These are phyloP conservation scores for Lentinula raphanica DNA, from an alignment of 768 basidiomycete genomes.

Conservation along the genomic window DNA sequence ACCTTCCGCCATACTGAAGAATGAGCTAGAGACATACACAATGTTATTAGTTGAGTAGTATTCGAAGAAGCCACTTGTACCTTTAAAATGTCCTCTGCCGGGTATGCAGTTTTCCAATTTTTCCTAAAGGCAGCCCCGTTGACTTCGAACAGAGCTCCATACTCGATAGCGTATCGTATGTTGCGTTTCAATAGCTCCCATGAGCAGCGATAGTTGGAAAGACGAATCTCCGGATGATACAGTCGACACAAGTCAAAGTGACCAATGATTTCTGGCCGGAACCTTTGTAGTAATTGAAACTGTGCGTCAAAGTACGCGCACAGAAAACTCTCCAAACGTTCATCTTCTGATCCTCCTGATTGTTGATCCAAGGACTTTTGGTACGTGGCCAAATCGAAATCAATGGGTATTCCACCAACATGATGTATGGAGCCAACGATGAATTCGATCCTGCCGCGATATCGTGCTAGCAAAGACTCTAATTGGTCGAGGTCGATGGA, in stretches of 20 bases:
- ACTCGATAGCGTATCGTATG: conserved; percentile 60
- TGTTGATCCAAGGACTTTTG: conserved; percentile 45
- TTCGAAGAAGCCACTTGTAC: conserved; percentile 33
- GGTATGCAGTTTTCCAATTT: conserved; percentile 83
- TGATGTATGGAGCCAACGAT: conserved; percentile 93
- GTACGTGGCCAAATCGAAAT: conserved; percentile 79
- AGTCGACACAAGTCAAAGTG: conserved; percentile 92
- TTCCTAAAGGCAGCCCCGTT: conserved; percentile 93
- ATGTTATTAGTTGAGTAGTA: neutral
- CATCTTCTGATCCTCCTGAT: conserved; percentile 17
- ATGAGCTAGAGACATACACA: conserved; percentile 51
- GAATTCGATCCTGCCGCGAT: conserved; percentile 65
- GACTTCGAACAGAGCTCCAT: conserved; percentile 90
- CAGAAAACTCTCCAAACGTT: conserved; percentile 44
- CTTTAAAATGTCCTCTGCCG: conserved; percentile 69
- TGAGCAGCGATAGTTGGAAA: conserved; percentile 53
- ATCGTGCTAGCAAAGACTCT: conserved; percentile 40
- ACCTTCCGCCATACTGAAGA: conserved; percentile 57
- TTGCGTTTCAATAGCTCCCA: conserved; percentile 72
- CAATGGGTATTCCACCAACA: conserved; percentile 82
- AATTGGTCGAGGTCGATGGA: conserved; percentile 56
- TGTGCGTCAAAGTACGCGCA: conserved; percentile 84
- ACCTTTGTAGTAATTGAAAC: conserved; percentile 57
- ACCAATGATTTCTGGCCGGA: conserved; percentile 85
- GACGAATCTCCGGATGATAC: conserved; percentile 59